Evolutionary conservation across 2,329 filamentous ascomycete species (phyloP).

Genomic region (Ploettnerulaceae sp.): DNA sequence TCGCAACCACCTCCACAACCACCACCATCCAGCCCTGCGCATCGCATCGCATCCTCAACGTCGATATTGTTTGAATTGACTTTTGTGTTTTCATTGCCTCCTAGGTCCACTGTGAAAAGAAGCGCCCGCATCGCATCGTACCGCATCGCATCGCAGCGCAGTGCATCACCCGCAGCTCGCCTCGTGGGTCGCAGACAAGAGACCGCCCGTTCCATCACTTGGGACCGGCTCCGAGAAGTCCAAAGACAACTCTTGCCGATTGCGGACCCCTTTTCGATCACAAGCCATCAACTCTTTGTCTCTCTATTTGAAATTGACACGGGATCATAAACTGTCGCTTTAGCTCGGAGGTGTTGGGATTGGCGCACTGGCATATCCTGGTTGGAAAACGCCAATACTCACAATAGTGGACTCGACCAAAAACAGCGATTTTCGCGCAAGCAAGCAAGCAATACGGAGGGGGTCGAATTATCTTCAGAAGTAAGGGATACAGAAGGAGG

Average conservation of each 20-base stretch:
- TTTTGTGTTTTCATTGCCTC: constrained; percentile 8
- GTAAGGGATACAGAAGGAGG: too few species aligned
- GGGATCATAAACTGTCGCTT: background rate
- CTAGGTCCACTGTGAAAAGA: constrained; percentile 9
- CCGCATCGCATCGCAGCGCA: constrained; percentile 15
- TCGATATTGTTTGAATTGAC: background rate
- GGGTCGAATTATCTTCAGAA: too few species aligned
- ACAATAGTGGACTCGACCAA: background rate
- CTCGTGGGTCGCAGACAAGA: constrained; percentile 26
- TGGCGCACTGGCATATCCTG: background rate
- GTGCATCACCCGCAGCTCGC: constrained; percentile 26
- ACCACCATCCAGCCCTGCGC: background rate
- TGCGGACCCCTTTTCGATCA: background rate
- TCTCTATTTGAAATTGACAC: background rate
- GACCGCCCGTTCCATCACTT: constrained; percentile 13
- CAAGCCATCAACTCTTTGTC: background rate
- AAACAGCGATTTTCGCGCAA: background rate
- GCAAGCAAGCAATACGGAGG: background rate
- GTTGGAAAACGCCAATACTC: background rate
- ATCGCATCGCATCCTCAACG: background rate
- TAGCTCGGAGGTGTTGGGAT: background rate
- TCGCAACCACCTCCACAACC: too few species aligned
- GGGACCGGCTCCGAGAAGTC: constrained; percentile 14
- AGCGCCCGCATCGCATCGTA: constrained; percentile 21
- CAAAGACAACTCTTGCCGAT: constrained; percentile 13